phyloP scores from a whole-genome alignment of 2,329 filamentous ascomycete species.

The Penicillium rolfsii region DNA sequence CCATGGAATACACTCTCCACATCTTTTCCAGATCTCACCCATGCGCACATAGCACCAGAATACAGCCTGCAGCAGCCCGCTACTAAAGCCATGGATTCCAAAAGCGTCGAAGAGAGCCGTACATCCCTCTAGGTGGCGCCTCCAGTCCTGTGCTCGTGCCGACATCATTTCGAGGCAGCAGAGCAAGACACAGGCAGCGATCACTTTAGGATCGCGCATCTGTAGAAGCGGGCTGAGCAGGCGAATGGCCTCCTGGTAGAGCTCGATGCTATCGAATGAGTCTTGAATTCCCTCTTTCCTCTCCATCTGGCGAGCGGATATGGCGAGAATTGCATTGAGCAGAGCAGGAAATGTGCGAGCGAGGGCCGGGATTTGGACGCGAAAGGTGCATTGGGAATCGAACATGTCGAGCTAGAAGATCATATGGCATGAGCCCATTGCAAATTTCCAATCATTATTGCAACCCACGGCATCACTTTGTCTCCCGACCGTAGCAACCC shows the following conservation, averaged over 20 bases:
- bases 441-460: background rate
- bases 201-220: slow-evolving; percentile 53
- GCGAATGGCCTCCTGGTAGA: slow-evolving; percentile 59
- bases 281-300: slow-evolving; percentile 51
- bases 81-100: slow-evolving; percentile 55
- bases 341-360: slow-evolving; percentile 52
- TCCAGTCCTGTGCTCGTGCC: slow-evolving; percentile 56
- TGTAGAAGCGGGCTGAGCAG: slow-evolving; percentile 54
- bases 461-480: background rate
- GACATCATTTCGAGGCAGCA: slow-evolving; percentile 61
- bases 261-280: slow-evolving; percentile 55
- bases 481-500: background rate
- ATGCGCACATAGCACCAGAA: slow-evolving; percentile 64
- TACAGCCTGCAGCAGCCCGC: slow-evolving; percentile 57
- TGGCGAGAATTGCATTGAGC: slow-evolving; percentile 56
- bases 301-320: slow-evolving; percentile 59
- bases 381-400: slow-evolving; percentile 57
- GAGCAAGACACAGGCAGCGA: slow-evolving; percentile 58
- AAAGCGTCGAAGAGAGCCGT: slow-evolving; percentile 57
- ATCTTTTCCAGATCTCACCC: slow-evolving; percentile 40
- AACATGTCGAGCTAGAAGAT: slow-evolving; percentile 59
- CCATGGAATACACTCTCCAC: background rate
- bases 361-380: slow-evolving; percentile 55
- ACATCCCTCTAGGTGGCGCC: slow-evolving; percentile 60
- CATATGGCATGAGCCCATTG: background rate